Evolutionary conservation across 2,329 filamentous ascomycete genomes (phyloP).

Genomic region (Chalaropsis thielavioides): DNA sequence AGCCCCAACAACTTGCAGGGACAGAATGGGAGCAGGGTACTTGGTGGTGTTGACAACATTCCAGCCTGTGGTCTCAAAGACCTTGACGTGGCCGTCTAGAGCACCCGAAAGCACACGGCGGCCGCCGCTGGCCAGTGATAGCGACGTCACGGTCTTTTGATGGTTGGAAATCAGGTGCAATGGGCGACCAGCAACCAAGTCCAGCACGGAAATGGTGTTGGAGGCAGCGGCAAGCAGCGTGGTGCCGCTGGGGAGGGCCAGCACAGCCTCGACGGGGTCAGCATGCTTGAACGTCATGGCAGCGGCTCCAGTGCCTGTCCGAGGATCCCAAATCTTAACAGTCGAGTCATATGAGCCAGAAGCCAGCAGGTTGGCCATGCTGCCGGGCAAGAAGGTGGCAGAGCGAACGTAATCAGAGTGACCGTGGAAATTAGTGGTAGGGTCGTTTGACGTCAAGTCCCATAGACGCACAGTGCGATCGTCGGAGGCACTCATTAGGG

Average conservation of each 20-base stretch:
- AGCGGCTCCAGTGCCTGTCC: slow-evolving; percentile 44
- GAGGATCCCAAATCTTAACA: slow-evolving; percentile 83
- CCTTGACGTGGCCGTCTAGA: slow-evolving; percentile 89
- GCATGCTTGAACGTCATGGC: slow-evolving; percentile 93
- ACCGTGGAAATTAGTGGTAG: slow-evolving; percentile 64
- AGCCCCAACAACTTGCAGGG: slow-evolving; percentile 54
- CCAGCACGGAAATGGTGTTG: slow-evolving; percentile 77
- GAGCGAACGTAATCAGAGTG: slow-evolving; percentile 87
- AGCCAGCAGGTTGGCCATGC: slow-evolving; percentile 59
- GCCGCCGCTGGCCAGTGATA: slow-evolving; percentile 68
- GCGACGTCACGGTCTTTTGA: slow-evolving; percentile 89
- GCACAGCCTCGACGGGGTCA: slow-evolving; percentile 76
- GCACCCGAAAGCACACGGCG: slow-evolving; percentile 73
- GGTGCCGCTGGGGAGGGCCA: slow-evolving; percentile 75
- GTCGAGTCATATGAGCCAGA: slow-evolving; percentile 93
- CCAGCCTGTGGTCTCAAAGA: slow-evolving; percentile 89
- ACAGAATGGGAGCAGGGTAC: slow-evolving; percentile 81
- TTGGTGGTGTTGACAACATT: slow-evolving; percentile 92
- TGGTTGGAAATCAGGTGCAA: slow-evolving; percentile 81
- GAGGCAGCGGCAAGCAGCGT: slow-evolving; percentile 73
- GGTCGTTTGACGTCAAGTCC: slow-evolving; percentile 73
- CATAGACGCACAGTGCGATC: slow-evolving; percentile 86
- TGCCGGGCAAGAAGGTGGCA: slow-evolving; percentile 69
- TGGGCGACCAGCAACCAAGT: slow-evolving; percentile 80
- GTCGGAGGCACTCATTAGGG: slow-evolving; percentile 77